Percentiles rank a stretch among this genome's conserved stretches.
phyloP scores from a whole-genome alignment of 495 filamentous ascomycete species.

The Halenospora varia region DNA sequence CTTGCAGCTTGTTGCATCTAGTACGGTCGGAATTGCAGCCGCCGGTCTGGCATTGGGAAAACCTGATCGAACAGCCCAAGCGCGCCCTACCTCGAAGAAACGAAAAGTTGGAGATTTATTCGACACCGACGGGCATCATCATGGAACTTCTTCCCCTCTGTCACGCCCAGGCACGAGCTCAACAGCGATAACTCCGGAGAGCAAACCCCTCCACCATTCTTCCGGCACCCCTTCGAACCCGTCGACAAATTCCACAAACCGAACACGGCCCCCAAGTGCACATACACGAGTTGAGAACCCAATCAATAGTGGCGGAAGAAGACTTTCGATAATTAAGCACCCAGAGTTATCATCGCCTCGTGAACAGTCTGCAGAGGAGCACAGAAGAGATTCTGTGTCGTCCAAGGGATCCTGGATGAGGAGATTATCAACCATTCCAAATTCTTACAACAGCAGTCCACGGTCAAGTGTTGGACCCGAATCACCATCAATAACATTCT shows the following conservation, averaged over 20 bases:
- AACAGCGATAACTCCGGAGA: conserved; percentile 29
- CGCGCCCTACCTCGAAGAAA: conserved; percentile 35
- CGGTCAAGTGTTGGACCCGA: conserved; percentile 62
- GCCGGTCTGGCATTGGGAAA: conserved; percentile 51
- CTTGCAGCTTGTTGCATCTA: conserved; percentile 51
- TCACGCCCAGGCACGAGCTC: conserved; percentile 32
- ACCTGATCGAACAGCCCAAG: conserved; percentile 33
- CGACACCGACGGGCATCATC: conserved; percentile 33
- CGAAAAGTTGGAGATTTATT: conserved; percentile 38
- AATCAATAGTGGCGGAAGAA: conserved; percentile 28
- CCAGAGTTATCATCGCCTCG: conserved; percentile 25
- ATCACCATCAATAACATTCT: conserved; percentile 66
- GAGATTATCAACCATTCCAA: conserved; percentile 64
- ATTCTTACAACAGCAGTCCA: conserved; percentile 68
- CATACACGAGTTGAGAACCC: conserved; percentile 30
- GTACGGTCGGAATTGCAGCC: conserved; percentile 56
- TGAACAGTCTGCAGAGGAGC: conserved; percentile 28
- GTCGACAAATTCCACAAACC: conserved; percentile 22
- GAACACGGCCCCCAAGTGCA: conserved; percentile 19
- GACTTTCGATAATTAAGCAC: conserved; percentile 44
- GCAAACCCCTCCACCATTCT: conserved; percentile 25
- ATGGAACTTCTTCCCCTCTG: conserved; percentile 29
- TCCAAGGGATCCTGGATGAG: conserved; percentile 71
- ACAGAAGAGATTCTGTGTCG: conserved; percentile 44
- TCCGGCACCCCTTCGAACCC: conserved; percentile 23